Percentiles rank a stretch among this genome's conserved stretches.
Evolutionary conservation across 140 eudicot species (phyloP).

Genomic region (Bidens hawaiensis): DNA sequence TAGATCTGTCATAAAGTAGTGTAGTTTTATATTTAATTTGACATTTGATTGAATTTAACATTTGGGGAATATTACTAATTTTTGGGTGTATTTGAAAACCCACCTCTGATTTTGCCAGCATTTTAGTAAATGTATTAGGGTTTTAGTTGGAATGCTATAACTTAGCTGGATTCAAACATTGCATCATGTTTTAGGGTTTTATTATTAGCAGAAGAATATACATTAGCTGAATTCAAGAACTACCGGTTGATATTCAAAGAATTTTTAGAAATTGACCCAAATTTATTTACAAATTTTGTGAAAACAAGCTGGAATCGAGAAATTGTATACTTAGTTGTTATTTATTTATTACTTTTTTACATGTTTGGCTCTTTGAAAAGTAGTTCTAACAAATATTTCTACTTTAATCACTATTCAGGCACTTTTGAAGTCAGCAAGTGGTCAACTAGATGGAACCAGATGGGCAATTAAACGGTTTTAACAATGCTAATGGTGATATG

Average conservation of each 20-base stretch:
- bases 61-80: neutral
- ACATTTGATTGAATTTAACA: neutral
- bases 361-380: neutral
- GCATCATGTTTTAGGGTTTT: no score
- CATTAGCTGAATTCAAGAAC: conserved; percentile 1
- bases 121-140: conserved; percentile 14
- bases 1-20: conserved; percentile 28
- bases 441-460: neutral
- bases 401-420: neutral
- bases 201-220: neutral
- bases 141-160: conserved; percentile 8
- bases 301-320: neutral
- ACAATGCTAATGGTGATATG: neutral
- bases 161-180: neutral
- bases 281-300: neutral
- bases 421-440: neutral
- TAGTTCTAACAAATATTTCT: neutral
- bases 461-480: neutral
- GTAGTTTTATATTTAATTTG: neutral
- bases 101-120: neutral
- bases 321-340: no score
- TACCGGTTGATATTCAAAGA: neutral
- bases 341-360: no score
- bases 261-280: neutral
- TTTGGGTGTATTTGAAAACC: conserved; percentile 3